A percentile compares a stretch with the other conserved stretches of the same genome.
phyloP scores from a whole-genome alignment of 2,329 filamentous ascomycete genomes.

The Onygenales sp. region DNA sequence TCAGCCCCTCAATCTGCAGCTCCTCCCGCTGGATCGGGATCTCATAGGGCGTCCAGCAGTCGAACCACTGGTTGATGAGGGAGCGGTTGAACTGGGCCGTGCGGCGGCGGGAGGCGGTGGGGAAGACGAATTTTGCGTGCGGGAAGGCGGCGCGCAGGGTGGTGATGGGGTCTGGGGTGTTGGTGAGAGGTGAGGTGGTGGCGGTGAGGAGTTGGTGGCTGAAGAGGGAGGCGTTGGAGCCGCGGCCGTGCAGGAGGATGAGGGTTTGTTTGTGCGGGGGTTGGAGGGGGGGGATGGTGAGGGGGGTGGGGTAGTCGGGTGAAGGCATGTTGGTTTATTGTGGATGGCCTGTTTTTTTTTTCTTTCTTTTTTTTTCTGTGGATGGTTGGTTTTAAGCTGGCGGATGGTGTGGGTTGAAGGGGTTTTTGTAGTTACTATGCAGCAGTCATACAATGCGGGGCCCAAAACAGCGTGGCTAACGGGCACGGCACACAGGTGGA shows the following conservation, averaged over 20 bases:
- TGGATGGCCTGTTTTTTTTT: too few relatives aligned
- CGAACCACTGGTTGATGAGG: constrained; percentile 40
- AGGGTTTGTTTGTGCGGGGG: constrained; percentile 34
- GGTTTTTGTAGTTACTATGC: too few relatives aligned
- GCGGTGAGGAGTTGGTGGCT: constrained; percentile 27
- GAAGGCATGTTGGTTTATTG: not conserved
- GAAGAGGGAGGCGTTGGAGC: constrained; percentile 35
- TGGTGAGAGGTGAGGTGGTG: too few relatives aligned
- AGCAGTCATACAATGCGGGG: too few relatives aligned
- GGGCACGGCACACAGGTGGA: too few relatives aligned
- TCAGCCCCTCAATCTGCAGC: constrained; percentile 32
- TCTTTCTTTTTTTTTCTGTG: not conserved
- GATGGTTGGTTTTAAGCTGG: too few relatives aligned
- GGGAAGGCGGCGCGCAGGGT: constrained; percentile 30
- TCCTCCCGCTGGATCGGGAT: constrained; percentile 22
- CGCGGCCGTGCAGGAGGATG: constrained; percentile 43
- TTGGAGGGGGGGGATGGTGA: constrained; percentile 6
- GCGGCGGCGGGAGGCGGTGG: constrained; percentile 35
- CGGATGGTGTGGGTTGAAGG: too few relatives aligned
- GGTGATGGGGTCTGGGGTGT: not conserved
- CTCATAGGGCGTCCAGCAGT: constrained; percentile 29
- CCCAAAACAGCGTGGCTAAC: too few relatives aligned
- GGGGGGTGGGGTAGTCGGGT: constrained; percentile 2
- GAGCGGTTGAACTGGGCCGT: constrained; percentile 31
- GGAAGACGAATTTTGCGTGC: constrained; percentile 43